Conservation (phyloP, 257 asterid genomes). For the Orobanche coerulescens region DNA sequence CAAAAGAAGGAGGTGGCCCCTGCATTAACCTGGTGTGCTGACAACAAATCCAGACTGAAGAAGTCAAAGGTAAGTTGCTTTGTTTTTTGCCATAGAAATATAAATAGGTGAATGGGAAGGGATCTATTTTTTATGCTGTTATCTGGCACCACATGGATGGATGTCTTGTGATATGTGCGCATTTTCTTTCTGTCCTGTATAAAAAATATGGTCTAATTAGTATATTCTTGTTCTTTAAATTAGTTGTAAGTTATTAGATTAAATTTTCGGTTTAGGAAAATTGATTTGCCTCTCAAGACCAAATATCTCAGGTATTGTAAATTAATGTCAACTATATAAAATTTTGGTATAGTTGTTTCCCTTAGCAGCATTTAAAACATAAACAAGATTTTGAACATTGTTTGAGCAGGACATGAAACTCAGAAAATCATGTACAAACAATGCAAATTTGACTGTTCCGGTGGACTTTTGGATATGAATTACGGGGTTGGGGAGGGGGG, state of each 20-base stretch:
- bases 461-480: no score
- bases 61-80: conserved; percentile 62
- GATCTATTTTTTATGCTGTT: not conserved
- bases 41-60: conserved; percentile 89
- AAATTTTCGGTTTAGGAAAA: conserved; percentile 3
- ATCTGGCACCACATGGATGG: not conserved
- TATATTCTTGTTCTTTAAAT: not conserved
- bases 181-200: not conserved
- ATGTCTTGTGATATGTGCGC: conserved; percentile 2
- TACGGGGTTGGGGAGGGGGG: no score
- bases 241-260: not conserved
- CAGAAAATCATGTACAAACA: no score
- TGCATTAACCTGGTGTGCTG: conserved; percentile 98
- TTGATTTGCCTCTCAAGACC: not conserved
- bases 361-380: not conserved
- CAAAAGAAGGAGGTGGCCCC: conserved; percentile 80
- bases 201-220: not conserved
- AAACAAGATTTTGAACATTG: not conserved
- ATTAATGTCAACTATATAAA: not conserved
- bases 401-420: not conserved
- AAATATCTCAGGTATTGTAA: not conserved
- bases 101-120: not conserved
- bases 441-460: no score
- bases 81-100: conserved; percentile 9
- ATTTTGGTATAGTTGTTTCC: not conserved